Percentiles rank a stretch among this genome's conserved stretches.
Evolutionary conservation across 345 rosid genomes (phyloP).

Genomic region (Chamaenerion angustifolium): DNA sequence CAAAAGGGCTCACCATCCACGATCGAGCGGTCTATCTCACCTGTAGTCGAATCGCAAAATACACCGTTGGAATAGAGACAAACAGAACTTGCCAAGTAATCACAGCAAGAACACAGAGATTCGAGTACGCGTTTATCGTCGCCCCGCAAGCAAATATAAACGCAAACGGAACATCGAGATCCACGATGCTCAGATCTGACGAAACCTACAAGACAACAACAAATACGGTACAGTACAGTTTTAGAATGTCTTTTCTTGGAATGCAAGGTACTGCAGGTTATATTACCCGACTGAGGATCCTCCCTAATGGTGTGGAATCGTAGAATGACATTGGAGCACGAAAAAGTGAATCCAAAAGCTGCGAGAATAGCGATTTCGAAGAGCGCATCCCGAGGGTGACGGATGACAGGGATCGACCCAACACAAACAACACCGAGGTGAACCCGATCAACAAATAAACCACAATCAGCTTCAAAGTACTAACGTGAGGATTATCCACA

Average conservation of each 20-base stretch:
- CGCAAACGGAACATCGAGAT: slow-evolving; percentile 71
- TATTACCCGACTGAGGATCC: slow-evolving; percentile 70
- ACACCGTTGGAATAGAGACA: slow-evolving; percentile 58
- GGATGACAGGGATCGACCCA: slow-evolving; percentile 34
- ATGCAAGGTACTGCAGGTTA: background rate
- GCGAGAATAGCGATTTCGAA: slow-evolving; percentile 56
- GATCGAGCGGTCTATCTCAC: slow-evolving; percentile 14
- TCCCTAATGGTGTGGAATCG: slow-evolving; percentile 81
- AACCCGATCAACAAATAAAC: slow-evolving; percentile 54
- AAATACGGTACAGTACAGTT: background rate
- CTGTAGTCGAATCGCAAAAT: slow-evolving; percentile 62
- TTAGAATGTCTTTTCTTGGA: too few relatives aligned
- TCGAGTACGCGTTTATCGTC: slow-evolving; percentile 41
- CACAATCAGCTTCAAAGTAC: slow-evolving; percentile 33
- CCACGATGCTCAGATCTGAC: slow-evolving; percentile 78
- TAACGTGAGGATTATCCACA: slow-evolving; percentile 49
- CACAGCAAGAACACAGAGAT: slow-evolving; percentile 68
- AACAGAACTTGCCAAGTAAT: slow-evolving; percentile 90
- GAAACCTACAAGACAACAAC: slow-evolving; percentile 32
- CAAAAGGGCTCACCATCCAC: background rate
- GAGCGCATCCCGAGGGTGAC: slow-evolving; percentile 46
- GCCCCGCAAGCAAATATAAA: slow-evolving; percentile 53
- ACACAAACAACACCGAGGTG: slow-evolving; percentile 28
- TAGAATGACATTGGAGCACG: slow-evolving; percentile 79
- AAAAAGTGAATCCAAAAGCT: slow-evolving; percentile 55